Base-by-base conservation (phyloP, 2,329 filamentous ascomycete genomes). In the Fusarium falciforme region DNA sequence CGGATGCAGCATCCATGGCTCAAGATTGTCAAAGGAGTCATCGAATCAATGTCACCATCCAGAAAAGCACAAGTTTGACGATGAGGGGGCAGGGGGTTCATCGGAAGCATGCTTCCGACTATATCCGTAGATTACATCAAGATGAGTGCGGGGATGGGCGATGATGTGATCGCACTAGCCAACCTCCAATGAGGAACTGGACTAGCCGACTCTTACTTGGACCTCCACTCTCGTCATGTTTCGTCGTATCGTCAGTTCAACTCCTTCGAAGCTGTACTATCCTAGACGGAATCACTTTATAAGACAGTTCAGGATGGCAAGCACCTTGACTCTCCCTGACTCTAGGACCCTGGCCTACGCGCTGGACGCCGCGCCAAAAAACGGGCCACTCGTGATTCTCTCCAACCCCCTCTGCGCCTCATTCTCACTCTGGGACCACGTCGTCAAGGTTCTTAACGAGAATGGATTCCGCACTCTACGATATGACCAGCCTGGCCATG, bases 401-500 rank as follows among this genome's bases (percentile, higher is more conserved):
- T 80, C 84, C 42, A 85, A 85, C 66, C 80, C 84, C 0, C 80
- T 87, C 17, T 78, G 79, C 63, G 78, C 83, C 11, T 80, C 83
- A 12, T 77, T 82, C 44, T 64, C 72, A 4, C 74, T 80, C 5
- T 87, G 84, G 84, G 85, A 86, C 64, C 79, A 77, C 42, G 79
- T 86, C 10, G 80, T 84, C 40, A 73, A 78, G 14, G 61, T 76
- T 11, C 75, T 86, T 52, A 79, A 80, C 52, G 67, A 71, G 1
- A 73, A 77, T 36, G 84, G 83, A 22, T 85, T 83, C 70, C 80
- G 80, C n/a, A 81, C 83, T 20, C 77, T 87, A 16, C 82, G 84
- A 38, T 87, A 84, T 70, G 83, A 86, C 67, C 82, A 84, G 44
- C 84, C 84, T 0, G 85, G 85, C 38, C 85, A 87, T 65, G 84